Percentiles rank a stretch among this genome's conserved stretches.
Evolutionary conservation across 305 asterid species (phyloP).

Genomic region (Fraxinus paxiana): DNA sequence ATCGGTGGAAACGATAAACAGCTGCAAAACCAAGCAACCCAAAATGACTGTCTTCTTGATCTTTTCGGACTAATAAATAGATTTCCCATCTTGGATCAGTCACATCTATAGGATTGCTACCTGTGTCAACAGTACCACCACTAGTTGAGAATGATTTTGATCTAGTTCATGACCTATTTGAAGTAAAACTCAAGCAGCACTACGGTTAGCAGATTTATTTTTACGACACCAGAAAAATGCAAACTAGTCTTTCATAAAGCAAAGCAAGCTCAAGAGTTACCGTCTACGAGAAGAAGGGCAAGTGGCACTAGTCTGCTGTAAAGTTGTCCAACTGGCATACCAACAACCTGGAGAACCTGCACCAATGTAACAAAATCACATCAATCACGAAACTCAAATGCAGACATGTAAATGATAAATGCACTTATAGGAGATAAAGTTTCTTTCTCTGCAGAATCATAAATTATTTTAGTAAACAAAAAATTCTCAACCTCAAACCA

Average conservation of each 20-base stretch:
- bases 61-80: conserved; percentile 49
- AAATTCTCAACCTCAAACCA: conserved; percentile 7
- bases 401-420: conserved; percentile 2
- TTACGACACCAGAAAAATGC: neutral
- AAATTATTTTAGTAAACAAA: neutral
- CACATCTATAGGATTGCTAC: conserved; percentile 89
- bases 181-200: neutral
- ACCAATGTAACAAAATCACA: conserved; percentile 19
- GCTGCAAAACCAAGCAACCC: conserved; percentile 69
- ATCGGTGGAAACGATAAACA: conserved; percentile 66
- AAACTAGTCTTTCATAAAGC: conserved; percentile 3
- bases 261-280: conserved; percentile 36
- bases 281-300: conserved; percentile 86
- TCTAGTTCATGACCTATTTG: neutral
- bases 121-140: conserved; percentile 41
- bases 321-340: conserved; percentile 60
- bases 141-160: neutral
- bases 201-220: neutral
- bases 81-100: conserved; percentile 85
- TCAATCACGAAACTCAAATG: conserved; percentile 16
- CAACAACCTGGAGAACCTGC: conserved; percentile 65
- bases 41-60: conserved; percentile 34
- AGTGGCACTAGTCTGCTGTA: conserved; percentile 82
- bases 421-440: neutral
- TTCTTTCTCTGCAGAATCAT: neutral